phyloP scores from a whole-genome alignment of 768 basidiomycete genomes.

The Porphyrellus cyaneotinctus region DNA sequence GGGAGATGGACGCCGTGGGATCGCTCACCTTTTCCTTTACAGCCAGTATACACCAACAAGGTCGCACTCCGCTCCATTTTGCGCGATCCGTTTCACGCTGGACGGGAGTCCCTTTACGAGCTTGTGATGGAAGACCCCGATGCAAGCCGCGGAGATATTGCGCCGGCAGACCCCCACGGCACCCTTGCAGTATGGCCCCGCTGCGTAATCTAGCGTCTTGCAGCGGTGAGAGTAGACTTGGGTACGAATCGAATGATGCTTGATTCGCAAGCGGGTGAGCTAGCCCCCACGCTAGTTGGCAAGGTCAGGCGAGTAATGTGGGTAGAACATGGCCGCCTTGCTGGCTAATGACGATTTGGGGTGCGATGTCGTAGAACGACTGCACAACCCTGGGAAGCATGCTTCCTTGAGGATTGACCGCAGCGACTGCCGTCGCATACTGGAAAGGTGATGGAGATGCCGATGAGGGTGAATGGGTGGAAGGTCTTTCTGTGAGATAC shows the following conservation, averaged over 20 bases:
- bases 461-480: conserved; percentile 3
- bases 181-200: conserved; percentile 43
- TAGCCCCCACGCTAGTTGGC: conserved; percentile 33
- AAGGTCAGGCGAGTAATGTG: conserved; percentile 34
- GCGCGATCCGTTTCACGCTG: conserved; percentile 76
- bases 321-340: conserved; percentile 40
- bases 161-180: conserved; percentile 50
- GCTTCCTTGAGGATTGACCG: conserved; percentile 4
- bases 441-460: conserved; percentile 17
- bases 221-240: conserved; percentile 31
- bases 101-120: conserved; percentile 57
- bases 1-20: too few species aligned
- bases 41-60: too few species aligned
- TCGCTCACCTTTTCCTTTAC: too few species aligned
- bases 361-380: conserved; percentile 32
- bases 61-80: too few species aligned
- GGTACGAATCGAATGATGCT: conserved; percentile 29
- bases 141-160: conserved; percentile 39
- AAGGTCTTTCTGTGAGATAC: conserved; percentile 30
- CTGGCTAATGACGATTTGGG: conserved; percentile 33
- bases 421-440: conserved; percentile 7
- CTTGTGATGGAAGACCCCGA: conserved; percentile 48
- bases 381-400: neutral
- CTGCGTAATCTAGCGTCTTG: conserved; percentile 24
- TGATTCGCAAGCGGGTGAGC: neutral